phyloP scores from a whole-genome alignment of 1,139 yeast species.

The Debaryomycetaceae sp. region DNA sequence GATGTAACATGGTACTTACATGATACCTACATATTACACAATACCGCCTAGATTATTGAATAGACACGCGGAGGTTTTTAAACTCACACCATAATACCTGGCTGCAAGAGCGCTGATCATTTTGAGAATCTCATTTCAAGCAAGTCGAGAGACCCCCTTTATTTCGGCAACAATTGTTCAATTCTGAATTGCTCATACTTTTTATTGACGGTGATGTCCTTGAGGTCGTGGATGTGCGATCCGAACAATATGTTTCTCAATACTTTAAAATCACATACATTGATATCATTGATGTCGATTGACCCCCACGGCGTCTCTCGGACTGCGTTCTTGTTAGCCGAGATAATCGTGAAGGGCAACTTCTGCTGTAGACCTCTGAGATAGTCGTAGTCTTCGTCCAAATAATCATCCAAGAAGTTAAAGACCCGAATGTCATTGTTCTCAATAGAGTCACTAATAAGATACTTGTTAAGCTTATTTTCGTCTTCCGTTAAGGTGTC shows the following conservation, averaged over 20 bases:
- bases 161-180: conserved; percentile 12
- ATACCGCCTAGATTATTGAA: background rate
- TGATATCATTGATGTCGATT: conserved; percentile 44
- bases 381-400: conserved; percentile 8
- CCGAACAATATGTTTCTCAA: conserved; percentile 59
- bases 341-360: conserved; percentile 21
- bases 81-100: background rate
- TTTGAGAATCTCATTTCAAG: background rate
- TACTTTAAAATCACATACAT: conserved; percentile 52
- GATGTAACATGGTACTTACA: background rate
- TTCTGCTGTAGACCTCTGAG: conserved; percentile 11
- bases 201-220: conserved; percentile 57
- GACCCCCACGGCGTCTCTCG: conserved; percentile 13
- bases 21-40: background rate
- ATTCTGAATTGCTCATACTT: conserved; percentile 61
- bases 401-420: conserved; percentile 32
- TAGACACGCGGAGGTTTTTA: background rate
- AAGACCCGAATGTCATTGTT: conserved; percentile 45
- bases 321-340: conserved; percentile 7
- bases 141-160: background rate
- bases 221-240: conserved; percentile 65
- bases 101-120: background rate
- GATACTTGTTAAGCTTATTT: conserved; percentile 36
- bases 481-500: conserved; percentile 54
- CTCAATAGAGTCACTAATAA: conserved; percentile 42